Percentiles rank a stretch among this genome's conserved stretches.
phyloP scores from a whole-genome alignment of 208 protist species.

The Trypanosoma boissoni region DNA sequence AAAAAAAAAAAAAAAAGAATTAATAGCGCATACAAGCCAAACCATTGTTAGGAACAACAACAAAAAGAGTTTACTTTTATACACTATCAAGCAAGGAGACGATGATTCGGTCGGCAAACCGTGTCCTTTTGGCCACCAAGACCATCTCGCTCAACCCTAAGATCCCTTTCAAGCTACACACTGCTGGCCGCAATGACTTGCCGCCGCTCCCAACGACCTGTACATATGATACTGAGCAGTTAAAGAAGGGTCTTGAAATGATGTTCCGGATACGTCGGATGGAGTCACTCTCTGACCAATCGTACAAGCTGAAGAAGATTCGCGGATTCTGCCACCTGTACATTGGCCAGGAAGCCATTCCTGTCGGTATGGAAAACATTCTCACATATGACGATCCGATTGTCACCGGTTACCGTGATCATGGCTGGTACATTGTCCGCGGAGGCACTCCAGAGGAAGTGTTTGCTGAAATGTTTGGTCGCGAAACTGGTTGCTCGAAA shows the following conservation, averaged over 20 bases:
- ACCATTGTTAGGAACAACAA: too few species aligned
- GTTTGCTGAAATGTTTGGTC: conserved; percentile 93
- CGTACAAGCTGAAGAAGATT: conserved; percentile 97
- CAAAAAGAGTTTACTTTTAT: conserved; percentile 9
- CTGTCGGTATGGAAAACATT: conserved; percentile 92
- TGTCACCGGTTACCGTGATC: conserved; percentile 97
- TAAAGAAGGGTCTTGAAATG: conserved; percentile 74
- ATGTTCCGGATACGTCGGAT: conserved; percentile 95
- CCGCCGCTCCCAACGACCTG: conserved; percentile 65
- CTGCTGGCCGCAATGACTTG: conserved; percentile 59
- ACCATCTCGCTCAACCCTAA: conserved; percentile 69
- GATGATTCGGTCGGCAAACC: conserved; percentile 69
- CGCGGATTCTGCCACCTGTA: conserved; percentile 98
- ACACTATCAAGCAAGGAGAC: background rate
- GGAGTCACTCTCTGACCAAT: conserved; percentile 92
- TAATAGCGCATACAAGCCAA: too few species aligned
- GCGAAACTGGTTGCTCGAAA: conserved; percentile 82
- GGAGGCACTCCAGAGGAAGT: conserved; percentile 88
- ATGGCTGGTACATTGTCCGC: conserved; percentile 90
- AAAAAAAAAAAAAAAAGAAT: too few species aligned
- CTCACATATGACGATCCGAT: conserved; percentile 90
- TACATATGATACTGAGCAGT: conserved; percentile 70
- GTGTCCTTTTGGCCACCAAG: conserved; percentile 63
- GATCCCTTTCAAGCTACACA: conserved; percentile 72
- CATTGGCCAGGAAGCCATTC: conserved; percentile 97